Base-by-base conservation (phyloP, 106 monocot genomes). In the Allium fistulosum region DNA sequence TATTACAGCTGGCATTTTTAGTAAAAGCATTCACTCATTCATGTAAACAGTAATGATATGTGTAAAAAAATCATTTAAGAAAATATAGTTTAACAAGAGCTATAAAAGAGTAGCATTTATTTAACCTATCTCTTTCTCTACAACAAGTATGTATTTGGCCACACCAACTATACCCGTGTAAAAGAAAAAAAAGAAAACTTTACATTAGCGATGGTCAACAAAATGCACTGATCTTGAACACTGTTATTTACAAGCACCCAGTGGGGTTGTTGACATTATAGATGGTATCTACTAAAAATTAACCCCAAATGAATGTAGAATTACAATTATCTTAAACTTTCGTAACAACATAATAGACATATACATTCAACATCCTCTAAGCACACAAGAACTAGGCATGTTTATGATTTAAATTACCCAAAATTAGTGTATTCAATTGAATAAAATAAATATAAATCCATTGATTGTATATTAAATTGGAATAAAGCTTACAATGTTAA, bases 61-160 rank as follows among this genome's bases (percentile, higher is more conserved):
- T n/a, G n/a, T n/a, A n/a, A 10, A 66, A 70, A 69, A 56, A 63
- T 15, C 3, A 12, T 50, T 52, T 60, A 9, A 53, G 15, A 63
- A 28, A 52, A 4, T 53, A 1, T 26, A 7, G 8, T 22, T 48
- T 37, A 22, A 22, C 22, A 22, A 22, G 22, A 22, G 22, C 22
- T 22, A 22, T 22, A 22, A 22, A 22, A 22, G 22, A 1, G 22
- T 22, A 22, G 22, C 22, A 22, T 22, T 22, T 22, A 22, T 22
- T 7, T 61, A 74, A 83, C 95, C 88, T 69, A 90, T 81, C 73
- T 99, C 97, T 71, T 99, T 99, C 84, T 99, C 97, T 47, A 99
- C 92, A 73, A 99, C 73, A 68, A 99, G 82, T 72, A 99, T 85
- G 77, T 90, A 99, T 66, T 78, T 46, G 22, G 92, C 90, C 62